These are phyloP conservation scores for Thielaviopsis ethacetica DNA, from an alignment of 2,329 filamentous ascomycete genomes.

Conservation along the genomic window DNA sequence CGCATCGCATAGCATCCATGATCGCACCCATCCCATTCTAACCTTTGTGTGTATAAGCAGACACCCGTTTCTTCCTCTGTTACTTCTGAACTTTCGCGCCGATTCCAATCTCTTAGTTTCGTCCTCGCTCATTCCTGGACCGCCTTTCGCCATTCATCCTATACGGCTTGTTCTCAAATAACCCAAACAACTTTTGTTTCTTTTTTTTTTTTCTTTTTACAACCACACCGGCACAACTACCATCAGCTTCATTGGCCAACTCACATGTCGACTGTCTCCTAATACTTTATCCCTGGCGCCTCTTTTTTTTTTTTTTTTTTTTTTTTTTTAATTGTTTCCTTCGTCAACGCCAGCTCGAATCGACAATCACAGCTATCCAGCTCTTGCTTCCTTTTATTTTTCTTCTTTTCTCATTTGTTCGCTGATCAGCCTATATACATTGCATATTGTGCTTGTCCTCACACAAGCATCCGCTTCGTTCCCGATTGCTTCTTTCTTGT, in stretches of 20 bases:
- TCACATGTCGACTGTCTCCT: not conserved
- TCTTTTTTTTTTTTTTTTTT: not conserved
- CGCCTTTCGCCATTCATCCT: not conserved
- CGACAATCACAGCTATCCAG: not conserved
- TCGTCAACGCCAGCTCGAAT: not conserved
- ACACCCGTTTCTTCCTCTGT: not conserved
- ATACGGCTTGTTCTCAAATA: not conserved
- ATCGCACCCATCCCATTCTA: not conserved
- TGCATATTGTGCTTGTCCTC: not conserved
- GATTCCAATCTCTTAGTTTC: not conserved
- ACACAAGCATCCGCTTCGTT: not conserved
- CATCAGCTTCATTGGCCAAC: not conserved
- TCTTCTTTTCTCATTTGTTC: not conserved
- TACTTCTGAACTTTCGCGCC: not conserved
- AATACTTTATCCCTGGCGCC: not conserved
- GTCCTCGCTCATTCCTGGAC: not conserved
- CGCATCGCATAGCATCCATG: not conserved
- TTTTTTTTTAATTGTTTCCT: not conserved
- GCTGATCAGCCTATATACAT: not conserved
- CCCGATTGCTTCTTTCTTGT: not conserved
- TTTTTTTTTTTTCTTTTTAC: not conserved
- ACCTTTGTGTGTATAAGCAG: not conserved
- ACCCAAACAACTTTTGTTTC: not conserved
- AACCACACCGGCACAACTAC: not conserved
- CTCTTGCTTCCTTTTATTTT: not conserved